Percentiles rank a stretch among this genome's conserved stretches.
These are phyloP conservation scores for Microsporum canis DNA, from an alignment of 2,329 filamentous ascomycete genomes.

Conservation along the genomic window DNA sequence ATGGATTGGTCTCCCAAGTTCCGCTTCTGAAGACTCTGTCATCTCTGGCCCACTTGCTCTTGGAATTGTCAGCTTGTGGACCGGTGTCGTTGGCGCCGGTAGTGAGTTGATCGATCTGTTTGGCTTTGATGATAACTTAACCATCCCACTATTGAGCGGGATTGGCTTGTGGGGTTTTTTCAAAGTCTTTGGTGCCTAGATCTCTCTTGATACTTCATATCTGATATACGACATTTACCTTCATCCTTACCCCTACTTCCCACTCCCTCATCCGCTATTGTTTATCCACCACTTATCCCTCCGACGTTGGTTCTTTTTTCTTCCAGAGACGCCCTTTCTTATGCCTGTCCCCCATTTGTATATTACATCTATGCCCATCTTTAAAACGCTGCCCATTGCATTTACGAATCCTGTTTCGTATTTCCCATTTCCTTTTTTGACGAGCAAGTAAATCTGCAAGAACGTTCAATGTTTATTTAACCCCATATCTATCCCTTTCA, in stretches of 20 bases:
- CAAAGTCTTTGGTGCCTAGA: slow-evolving; percentile 57
- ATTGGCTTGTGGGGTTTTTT: slow-evolving; percentile 84
- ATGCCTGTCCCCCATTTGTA: neutral
- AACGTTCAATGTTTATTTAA: neutral
- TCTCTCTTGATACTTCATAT: neutral
- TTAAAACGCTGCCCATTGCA: neutral
- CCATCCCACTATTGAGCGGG: slow-evolving; percentile 84
- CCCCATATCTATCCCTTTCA: neutral
- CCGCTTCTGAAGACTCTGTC: slow-evolving; percentile 43
- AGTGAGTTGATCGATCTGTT: slow-evolving; percentile 88
- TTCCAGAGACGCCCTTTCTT: neutral
- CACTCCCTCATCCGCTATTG: neutral
- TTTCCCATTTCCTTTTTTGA: neutral
- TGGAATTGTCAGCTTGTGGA: slow-evolving; percentile 69
- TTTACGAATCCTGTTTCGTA: neutral
- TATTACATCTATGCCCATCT: neutral
- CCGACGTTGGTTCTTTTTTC: neutral
- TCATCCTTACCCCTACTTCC: neutral
- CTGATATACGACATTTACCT: neutral
- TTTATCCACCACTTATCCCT: neutral
- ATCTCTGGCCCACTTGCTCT: slow-evolving; percentile 63
- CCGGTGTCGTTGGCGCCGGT: slow-evolving; percentile 75
- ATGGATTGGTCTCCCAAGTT: slow-evolving; percentile 26
- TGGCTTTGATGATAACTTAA: slow-evolving; percentile 94
- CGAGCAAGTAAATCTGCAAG: neutral